Evolutionary conservation across 176 grass and related monocot genomes (phyloP), one percentile per base, ranked within the genome.

Genomic region (Paspalum vaginatum): DNA sequence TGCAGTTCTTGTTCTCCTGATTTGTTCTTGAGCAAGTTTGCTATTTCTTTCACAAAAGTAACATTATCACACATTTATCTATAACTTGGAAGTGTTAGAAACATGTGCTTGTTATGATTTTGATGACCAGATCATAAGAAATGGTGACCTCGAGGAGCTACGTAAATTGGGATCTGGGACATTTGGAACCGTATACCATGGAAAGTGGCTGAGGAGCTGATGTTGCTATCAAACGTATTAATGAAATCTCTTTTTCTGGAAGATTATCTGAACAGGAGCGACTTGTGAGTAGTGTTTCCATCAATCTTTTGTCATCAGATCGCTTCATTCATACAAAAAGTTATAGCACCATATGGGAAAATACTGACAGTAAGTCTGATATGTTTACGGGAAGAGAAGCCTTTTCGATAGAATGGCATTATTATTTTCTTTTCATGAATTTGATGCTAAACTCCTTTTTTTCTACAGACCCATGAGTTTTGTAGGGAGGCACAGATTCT

Each of bases 401-500:
- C n/a, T 75, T 54, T 2, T 42, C 50, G 11, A 52, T n/a, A n/a
- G 6, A 52, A n/a, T 17, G 75, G 2, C 14, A 50, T 81, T 20
- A 21, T 75, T 73, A 66, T 65, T 60, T 24, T 44, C 40, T 72
- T 63, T 75, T 45, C 20, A n/a, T n/a, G 4, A 17, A 54, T 75
- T 16, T 85, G 68, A 71, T 16, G 9, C n/a, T 15, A 32, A 70
- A 14, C 47, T n/a, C 75, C 3, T 85, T 77, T 65, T 57, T 42
- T 61, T 24, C 17, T 76, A 61, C 85, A 95, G 96, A 95, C 84
- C 49, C 87, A 89, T 80, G 96, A 99, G 55, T 99, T 99, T 84
- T 99, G 92, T 92, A 95, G 92, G 86, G 96, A 99, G 54, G 96
- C 92, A 32, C 84, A 95, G 22, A 99, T 99, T 72, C 90, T 99